phyloP scores from a whole-genome alignment of 2,329 filamentous ascomycete genomes.

The Paecilomyces dactylethromorphus region DNA sequence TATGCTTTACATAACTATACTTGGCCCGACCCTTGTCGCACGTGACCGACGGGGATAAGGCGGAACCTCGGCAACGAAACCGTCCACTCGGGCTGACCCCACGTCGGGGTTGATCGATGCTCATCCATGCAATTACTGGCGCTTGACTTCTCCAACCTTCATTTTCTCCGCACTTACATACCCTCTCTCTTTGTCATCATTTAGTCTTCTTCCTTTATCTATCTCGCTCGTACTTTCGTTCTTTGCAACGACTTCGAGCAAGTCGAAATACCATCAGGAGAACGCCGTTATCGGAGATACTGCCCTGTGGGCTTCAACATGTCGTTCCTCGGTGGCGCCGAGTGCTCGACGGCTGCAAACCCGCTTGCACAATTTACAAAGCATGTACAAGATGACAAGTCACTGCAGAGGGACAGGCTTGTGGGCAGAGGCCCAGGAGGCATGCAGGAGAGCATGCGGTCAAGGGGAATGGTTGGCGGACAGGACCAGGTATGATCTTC shows the following conservation, averaged over 20 bases:
- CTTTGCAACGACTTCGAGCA: neutral
- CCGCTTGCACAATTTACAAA: conserved; percentile 97
- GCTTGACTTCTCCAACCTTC: conserved; percentile 1
- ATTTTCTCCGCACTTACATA: neutral
- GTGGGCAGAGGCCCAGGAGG: conserved; percentile 66
- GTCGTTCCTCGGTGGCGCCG: conserved; percentile 93
- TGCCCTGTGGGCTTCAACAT: conserved; percentile 47
- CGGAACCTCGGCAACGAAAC: conserved; percentile 16
- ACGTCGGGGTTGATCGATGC: conserved; percentile 10
- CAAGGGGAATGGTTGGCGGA: conserved; percentile 58
- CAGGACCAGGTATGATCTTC: conserved; percentile 60
- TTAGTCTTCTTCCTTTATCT: neutral
- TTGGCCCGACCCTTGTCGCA: conserved; percentile 2
- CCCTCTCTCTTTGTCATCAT: neutral
- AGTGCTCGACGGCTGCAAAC: conserved; percentile 94
- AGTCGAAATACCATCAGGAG: neutral
- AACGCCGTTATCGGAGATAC: neutral
- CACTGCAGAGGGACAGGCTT: conserved; percentile 82
- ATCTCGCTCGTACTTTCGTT: neutral
- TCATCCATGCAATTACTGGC: conserved; percentile 5
- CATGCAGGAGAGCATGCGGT: conserved; percentile 71
- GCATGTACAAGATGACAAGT: conserved; percentile 93
- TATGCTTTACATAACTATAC: neutral
- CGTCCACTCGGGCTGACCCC: conserved; percentile 13
- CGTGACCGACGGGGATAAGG: conserved; percentile 10